phyloP scores from a whole-genome alignment of 192 early-diverging fungal species.

The Backusella tarrabulga region DNA sequence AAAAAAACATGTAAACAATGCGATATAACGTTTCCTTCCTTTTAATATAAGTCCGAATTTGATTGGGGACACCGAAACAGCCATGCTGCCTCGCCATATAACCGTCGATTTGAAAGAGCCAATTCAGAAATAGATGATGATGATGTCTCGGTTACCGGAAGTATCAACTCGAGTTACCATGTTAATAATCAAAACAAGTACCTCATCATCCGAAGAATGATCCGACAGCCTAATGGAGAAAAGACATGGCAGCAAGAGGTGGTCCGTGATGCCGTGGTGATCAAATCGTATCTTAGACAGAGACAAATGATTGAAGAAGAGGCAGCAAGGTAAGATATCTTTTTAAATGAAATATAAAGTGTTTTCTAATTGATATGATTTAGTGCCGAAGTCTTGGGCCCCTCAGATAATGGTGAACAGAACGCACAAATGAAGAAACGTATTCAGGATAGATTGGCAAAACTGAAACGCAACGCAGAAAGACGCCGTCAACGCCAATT shows the following conservation, averaged over 20 bases:
- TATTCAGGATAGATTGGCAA: constrained; percentile 61
- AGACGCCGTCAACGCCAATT: constrained; percentile 52
- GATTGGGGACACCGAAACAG: constrained; percentile 7
- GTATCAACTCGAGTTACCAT: constrained; percentile 53
- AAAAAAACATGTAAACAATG: background rate
- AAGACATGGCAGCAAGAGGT: constrained; percentile 77
- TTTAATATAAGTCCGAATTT: constrained; percentile 13
- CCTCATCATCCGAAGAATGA: constrained; percentile 60
- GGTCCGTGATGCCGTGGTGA: constrained; percentile 77
- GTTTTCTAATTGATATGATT: background rate
- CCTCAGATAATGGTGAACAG: constrained; percentile 58
- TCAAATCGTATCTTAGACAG: constrained; percentile 89
- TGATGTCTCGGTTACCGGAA: constrained; percentile 50
- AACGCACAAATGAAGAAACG: constrained; percentile 55
- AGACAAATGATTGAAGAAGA: constrained; percentile 77
- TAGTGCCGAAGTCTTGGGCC: constrained; percentile 48
- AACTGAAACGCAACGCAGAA: constrained; percentile 65
- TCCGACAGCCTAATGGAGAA: constrained; percentile 58
- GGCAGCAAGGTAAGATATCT: constrained; percentile 31
- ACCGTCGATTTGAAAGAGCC: constrained; percentile 20
- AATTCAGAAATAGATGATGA: constrained; percentile 48
- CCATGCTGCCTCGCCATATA: constrained; percentile 14
- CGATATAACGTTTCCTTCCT: background rate
- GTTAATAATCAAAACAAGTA: constrained; percentile 55
- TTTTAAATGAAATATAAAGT: background rate